Conservation (phyloP, 148 eudicot genomes). For the Spergularia bocconei region DNA sequence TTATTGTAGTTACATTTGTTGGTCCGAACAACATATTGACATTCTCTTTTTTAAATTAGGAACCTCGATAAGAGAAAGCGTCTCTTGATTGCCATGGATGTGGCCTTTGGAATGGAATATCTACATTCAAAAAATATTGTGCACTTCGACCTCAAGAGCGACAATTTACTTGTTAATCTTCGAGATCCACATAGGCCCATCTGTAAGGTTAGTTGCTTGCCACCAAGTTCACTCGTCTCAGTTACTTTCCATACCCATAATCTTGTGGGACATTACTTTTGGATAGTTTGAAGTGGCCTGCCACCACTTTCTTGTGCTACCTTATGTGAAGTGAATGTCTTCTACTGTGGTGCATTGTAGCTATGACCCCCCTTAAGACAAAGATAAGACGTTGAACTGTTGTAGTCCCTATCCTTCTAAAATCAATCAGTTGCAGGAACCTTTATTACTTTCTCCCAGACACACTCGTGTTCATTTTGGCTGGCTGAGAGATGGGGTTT, state of each 20-base stretch:
- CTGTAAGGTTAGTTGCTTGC: slow-evolving; percentile 70
- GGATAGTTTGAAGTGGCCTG: neutral
- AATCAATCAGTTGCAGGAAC: neutral
- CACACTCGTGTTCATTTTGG: neutral
- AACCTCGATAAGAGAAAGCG: slow-evolving; percentile 84
- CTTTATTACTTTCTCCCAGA: neutral
- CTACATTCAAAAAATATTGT: slow-evolving; percentile 91
- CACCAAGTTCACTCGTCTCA: neutral
- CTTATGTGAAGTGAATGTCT: neutral
- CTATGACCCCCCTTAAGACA: neutral
- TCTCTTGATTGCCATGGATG: slow-evolving; percentile 89
- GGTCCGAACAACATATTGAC: neutral
- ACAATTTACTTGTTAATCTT: slow-evolving; percentile 92
- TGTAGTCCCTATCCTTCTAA: neutral
- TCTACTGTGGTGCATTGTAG: neutral
- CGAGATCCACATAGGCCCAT: slow-evolving; percentile 96
- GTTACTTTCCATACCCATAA: slow-evolving; percentile 5
- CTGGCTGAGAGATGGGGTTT: neutral
- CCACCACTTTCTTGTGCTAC: slow-evolving; percentile 4
- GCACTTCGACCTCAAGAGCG: slow-evolving; percentile 96
- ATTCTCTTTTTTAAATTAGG: slow-evolving; percentile 34
- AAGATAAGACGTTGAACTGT: neutral
- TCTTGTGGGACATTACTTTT: neutral
- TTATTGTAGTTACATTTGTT: slow-evolving; percentile 2
- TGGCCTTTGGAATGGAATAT: slow-evolving; percentile 98